Evolutionary conservation across 2,329 filamentous ascomycete species (phyloP).

Genomic region (Colletotrichum melonis): DNA sequence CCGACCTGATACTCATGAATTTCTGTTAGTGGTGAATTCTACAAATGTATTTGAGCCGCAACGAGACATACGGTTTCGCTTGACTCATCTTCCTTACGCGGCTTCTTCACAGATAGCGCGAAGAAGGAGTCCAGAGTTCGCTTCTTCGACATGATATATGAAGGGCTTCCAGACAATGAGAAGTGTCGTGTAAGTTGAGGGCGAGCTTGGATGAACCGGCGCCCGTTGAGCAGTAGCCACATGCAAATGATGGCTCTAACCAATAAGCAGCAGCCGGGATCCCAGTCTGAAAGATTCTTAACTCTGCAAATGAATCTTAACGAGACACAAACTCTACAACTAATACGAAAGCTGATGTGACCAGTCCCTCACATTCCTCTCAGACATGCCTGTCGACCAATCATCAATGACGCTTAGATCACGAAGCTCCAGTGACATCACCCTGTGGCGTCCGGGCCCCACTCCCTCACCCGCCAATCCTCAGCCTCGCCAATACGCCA

Average conservation of each 20-base stretch:
- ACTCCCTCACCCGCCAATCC: neutral
- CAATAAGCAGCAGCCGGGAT: neutral
- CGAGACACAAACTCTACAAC: neutral
- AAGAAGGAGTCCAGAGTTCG: slow-evolving; percentile 80
- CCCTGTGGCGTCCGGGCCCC: neutral
- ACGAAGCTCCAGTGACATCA: slow-evolving; percentile 24
- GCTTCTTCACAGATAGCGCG: slow-evolving; percentile 58
- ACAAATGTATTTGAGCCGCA: neutral
- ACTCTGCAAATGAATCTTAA: neutral
- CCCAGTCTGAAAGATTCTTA: neutral
- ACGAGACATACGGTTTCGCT: slow-evolving; percentile 18
- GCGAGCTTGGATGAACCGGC: neutral
- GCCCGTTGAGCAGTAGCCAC: slow-evolving; percentile 12
- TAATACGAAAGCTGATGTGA: neutral
- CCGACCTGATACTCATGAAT: neutral
- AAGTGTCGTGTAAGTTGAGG: slow-evolving; percentile 18
- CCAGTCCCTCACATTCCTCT: neutral
- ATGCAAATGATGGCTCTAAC: neutral
- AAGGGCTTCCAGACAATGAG: neutral
- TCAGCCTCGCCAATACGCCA: slow-evolving; percentile 25
- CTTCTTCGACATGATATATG: slow-evolving; percentile 55
- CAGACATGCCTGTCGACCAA: slow-evolving; percentile 6
- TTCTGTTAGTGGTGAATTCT: neutral
- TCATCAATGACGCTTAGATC: slow-evolving; percentile 35
- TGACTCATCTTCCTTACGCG: slow-evolving; percentile 39